A percentile compares a stretch with the other conserved stretches of the same genome.
Evolutionary conservation across 2,329 filamentous ascomycete genomes (phyloP).

Genomic region (Aspergillus fischeri): DNA sequence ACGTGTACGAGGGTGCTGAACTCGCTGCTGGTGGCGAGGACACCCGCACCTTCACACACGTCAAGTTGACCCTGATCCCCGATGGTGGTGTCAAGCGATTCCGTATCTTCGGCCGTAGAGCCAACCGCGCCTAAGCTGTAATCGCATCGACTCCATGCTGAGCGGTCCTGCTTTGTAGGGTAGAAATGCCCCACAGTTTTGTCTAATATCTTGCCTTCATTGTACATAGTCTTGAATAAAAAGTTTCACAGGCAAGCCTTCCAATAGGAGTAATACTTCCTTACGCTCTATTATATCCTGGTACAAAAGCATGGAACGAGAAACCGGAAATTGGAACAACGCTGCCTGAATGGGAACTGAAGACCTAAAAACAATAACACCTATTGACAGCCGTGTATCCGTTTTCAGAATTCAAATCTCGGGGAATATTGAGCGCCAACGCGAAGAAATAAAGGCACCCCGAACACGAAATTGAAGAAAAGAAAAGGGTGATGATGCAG

Average conservation of each 20-base stretch:
- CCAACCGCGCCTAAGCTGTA: background rate
- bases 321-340: too few species aligned
- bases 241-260: background rate
- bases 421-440: background rate
- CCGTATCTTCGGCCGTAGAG: constrained; percentile 65
- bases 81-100: constrained; percentile 91
- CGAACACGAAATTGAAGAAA: background rate
- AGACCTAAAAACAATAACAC: background rate
- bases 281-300: background rate
- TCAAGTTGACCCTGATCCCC: constrained; percentile 88
- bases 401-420: too few species aligned
- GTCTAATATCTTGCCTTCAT: background rate
- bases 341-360: too few species aligned
- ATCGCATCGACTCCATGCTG: background rate
- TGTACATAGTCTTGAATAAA: background rate
- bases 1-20: constrained; percentile 36
- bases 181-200: background rate
- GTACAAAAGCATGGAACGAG: too few species aligned
- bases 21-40: constrained; percentile 60
- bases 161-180: background rate
- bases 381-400: too few species aligned
- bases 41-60: constrained; percentile 70
- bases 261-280: background rate
- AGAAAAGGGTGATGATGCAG: background rate
- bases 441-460: background rate